Conservation (phyloP, 495 filamentous ascomycete genomes). For the Aspergillus cavernicola region DNA sequence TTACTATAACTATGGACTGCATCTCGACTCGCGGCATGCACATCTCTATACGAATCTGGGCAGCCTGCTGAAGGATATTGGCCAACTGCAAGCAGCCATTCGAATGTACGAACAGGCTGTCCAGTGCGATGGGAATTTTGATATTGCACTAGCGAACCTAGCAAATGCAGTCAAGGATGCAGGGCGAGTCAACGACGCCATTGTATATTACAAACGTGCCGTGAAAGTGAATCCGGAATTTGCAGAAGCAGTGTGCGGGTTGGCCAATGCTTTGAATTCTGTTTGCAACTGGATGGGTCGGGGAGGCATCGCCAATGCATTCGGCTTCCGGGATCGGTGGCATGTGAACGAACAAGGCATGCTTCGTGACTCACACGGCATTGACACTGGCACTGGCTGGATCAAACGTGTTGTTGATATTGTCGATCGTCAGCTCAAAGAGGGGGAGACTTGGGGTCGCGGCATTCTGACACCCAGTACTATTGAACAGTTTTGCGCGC, state of each 20-base stretch:
- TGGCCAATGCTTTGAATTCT: slow-evolving; percentile 94
- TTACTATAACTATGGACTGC: slow-evolving; percentile 90
- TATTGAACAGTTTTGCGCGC: slow-evolving; percentile 48
- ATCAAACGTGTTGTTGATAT: slow-evolving; percentile 95
- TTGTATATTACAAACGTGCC: slow-evolving; percentile 85
- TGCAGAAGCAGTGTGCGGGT: slow-evolving; percentile 92
- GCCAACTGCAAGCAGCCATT: slow-evolving; percentile 85
- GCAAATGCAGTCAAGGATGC: slow-evolving; percentile 98
- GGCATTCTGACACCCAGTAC: slow-evolving; percentile 60
- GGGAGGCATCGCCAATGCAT: slow-evolving; percentile 72
- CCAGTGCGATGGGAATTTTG: slow-evolving; percentile 83
- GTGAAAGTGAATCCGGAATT: slow-evolving; percentile 92
- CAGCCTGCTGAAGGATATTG: slow-evolving; percentile 94
- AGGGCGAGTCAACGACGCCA: slow-evolving; percentile 87
- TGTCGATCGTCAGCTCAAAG: slow-evolving; percentile 82
- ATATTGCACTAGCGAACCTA: slow-evolving; percentile 94
- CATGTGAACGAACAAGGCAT: slow-evolving; percentile 87
- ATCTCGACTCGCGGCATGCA: slow-evolving; percentile 85
- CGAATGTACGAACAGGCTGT: slow-evolving; percentile 98
- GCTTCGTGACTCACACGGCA: slow-evolving; percentile 68
- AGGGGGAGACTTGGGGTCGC: slow-evolving; percentile 84
- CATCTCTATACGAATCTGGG: slow-evolving; percentile 97
- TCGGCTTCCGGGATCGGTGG: slow-evolving; percentile 81
- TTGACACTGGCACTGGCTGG: slow-evolving; percentile 66
- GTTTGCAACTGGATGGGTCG: slow-evolving; percentile 94